phyloP scores from a whole-genome alignment of 441 rosid genomes.

The Oxalis stricta region DNA sequence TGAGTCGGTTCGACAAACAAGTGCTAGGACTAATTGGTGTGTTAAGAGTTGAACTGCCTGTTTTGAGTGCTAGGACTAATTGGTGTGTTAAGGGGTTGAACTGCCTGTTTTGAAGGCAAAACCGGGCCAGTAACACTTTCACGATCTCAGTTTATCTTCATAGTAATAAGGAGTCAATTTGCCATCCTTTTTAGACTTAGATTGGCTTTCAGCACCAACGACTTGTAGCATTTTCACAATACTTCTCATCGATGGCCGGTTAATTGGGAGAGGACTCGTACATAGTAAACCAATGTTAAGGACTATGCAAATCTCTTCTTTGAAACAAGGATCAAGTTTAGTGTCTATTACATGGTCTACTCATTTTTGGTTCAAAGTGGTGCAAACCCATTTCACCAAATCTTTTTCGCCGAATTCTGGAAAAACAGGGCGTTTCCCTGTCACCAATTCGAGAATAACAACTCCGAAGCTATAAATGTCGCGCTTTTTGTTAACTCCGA shows the following conservation, averaged over 20 bases:
- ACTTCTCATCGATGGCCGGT: slow-evolving; percentile 61
- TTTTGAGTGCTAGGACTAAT: too few relatives aligned
- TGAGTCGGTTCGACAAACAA: too few relatives aligned
- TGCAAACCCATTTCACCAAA: slow-evolving; percentile 40
- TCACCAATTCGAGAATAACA: slow-evolving; percentile 45
- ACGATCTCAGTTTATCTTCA: too few relatives aligned
- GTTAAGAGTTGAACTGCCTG: too few relatives aligned
- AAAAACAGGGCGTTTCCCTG: slow-evolving; percentile 37
- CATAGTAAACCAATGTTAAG: slow-evolving; percentile 46
- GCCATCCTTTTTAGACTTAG: slow-evolving; percentile 30
- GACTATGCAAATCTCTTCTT: slow-evolving; percentile 34
- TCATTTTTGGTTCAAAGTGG: slow-evolving; percentile 28
- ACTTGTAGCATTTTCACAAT: slow-evolving; percentile 52
- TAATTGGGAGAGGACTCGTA: slow-evolving; percentile 49
- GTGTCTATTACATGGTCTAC: slow-evolving; percentile 32
- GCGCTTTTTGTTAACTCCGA: slow-evolving; percentile 57
- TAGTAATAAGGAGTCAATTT: slow-evolving; percentile 50
- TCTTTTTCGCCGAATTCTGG: slow-evolving; percentile 45
- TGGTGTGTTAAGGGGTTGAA: too few relatives aligned
- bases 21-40: too few relatives aligned
- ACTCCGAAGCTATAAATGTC: slow-evolving; percentile 61
- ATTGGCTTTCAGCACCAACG: slow-evolving; percentile 14
- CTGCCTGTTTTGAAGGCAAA: too few relatives aligned
- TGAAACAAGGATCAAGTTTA: slow-evolving; percentile 22
- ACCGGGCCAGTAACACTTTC: too few relatives aligned